phyloP scores from a whole-genome alignment of 148 eudicot genomes.

The Heliosperma pusillum region DNA sequence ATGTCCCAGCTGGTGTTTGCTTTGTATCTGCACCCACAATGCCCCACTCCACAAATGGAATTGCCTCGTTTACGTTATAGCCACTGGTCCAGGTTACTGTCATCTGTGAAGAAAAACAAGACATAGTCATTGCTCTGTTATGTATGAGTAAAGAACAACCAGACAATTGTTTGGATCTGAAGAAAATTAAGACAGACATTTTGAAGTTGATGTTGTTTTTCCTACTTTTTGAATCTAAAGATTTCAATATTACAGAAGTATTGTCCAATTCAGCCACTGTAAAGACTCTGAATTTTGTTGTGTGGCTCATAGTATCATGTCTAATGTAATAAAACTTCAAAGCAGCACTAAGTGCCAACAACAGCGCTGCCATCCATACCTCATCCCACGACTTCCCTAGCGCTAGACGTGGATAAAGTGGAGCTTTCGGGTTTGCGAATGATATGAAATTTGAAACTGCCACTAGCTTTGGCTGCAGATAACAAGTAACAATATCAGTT shows the following conservation, averaged over 20 bases:
- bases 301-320: background rate
- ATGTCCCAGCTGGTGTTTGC: constrained; percentile 71
- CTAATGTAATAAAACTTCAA: background rate
- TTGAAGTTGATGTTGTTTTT: too few species aligned
- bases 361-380: constrained; percentile 34
- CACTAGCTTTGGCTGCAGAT: constrained; percentile 34
- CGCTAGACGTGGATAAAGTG: constrained; percentile 82
- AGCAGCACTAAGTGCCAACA: background rate
- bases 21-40: constrained; percentile 23
- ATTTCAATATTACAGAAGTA: too few species aligned
- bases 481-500: constrained; percentile 10
- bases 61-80: constrained; percentile 68
- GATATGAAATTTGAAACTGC: constrained; percentile 36
- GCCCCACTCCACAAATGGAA: constrained; percentile 79
- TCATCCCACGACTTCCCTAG: constrained; percentile 73
- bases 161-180: background rate
- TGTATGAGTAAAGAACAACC: background rate
- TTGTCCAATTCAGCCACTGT: too few species aligned
- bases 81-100: constrained; percentile 97
- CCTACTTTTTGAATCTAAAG: too few species aligned
- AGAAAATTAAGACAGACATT: too few species aligned
- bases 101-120: constrained; percentile 41
- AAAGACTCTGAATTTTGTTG: too few species aligned
- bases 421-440: constrained; percentile 56
- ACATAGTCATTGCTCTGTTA: background rate